Conservation (phyloP, 768 basidiomycete species). For the Infundibulicybe gibba region DNA sequence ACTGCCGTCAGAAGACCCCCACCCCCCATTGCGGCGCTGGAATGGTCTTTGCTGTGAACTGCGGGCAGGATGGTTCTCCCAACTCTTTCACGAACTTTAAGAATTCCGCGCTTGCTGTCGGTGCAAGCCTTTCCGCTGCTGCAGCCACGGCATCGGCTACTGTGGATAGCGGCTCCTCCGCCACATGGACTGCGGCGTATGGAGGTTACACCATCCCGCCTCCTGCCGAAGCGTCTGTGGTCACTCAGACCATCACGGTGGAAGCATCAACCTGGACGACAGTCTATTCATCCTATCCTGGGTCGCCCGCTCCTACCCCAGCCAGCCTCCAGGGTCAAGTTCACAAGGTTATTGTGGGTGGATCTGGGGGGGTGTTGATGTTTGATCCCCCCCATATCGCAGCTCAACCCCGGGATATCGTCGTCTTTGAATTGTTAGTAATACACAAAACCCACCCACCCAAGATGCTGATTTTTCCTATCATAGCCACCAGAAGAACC, state of each 20-base stretch:
- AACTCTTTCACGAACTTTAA: slow-evolving; percentile 66
- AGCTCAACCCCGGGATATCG: slow-evolving; percentile 49
- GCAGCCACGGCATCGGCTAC: slow-evolving; percentile 31
- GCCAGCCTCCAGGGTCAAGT: slow-evolving; percentile 40
- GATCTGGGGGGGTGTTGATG: slow-evolving; percentile 32
- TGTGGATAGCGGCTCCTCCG: slow-evolving; percentile 17
- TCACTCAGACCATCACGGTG: slow-evolving; percentile 47
- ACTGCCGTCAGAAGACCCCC: slow-evolving; percentile 52
- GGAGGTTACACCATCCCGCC: slow-evolving; percentile 50
- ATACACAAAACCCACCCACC: too few species aligned
- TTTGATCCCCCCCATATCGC: slow-evolving; percentile 48
- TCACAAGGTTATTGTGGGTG: slow-evolving; percentile 56
- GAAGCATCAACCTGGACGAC: slow-evolving; percentile 47
- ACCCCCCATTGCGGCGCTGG: slow-evolving; percentile 57
- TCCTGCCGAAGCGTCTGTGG: slow-evolving; percentile 35
- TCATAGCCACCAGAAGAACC: slow-evolving; percentile 60
- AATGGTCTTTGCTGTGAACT: slow-evolving; percentile 70
- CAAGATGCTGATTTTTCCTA: not conserved
- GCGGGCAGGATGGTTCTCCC: slow-evolving; percentile 45
- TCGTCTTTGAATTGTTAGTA: slow-evolving; percentile 60
- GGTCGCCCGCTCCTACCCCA: slow-evolving; percentile 53
- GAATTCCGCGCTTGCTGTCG: slow-evolving; percentile 50
- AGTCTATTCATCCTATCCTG: slow-evolving; percentile 51
- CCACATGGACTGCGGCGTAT: slow-evolving; percentile 40
- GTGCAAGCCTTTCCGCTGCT: slow-evolving; percentile 42